Conservation (phyloP, 345 rosid genomes). For the Passiflora organensis region DNA sequence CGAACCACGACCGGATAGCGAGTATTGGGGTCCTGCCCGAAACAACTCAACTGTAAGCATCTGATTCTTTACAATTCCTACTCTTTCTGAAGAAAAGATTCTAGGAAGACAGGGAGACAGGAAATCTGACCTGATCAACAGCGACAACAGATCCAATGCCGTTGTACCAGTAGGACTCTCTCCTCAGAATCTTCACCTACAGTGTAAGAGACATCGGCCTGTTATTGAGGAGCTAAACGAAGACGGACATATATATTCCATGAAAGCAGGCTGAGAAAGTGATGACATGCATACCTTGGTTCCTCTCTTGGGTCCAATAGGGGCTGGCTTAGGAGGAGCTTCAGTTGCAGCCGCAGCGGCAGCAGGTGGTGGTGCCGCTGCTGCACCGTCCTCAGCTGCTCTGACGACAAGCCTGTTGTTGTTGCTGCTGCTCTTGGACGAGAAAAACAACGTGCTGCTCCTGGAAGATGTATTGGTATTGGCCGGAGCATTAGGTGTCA, state of each 20-base stretch:
- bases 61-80: too few relatives aligned
- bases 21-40: slow-evolving; percentile 68
- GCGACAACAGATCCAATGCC: slow-evolving; percentile 77
- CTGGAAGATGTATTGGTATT: slow-evolving; percentile 37
- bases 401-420: slow-evolving; percentile 52
- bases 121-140: slow-evolving; percentile 60
- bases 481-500: slow-evolving; percentile 36
- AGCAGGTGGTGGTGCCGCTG: slow-evolving; percentile 30
- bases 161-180: slow-evolving; percentile 91
- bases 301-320: slow-evolving; percentile 90
- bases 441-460: slow-evolving; percentile 37
- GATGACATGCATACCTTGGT: too few relatives aligned
- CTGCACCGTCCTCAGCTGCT: slow-evolving; percentile 54
- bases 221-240: too few relatives aligned
- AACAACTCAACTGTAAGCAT: not conserved
- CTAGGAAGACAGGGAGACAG: not conserved
- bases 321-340: slow-evolving; percentile 68
- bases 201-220: not conserved
- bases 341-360: slow-evolving; percentile 32
- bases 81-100: not conserved
- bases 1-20: slow-evolving; percentile 95
- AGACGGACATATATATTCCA: too few relatives aligned
- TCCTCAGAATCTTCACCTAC: slow-evolving; percentile 88
- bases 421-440: slow-evolving; percentile 29
- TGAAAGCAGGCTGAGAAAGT: too few relatives aligned